phyloP scores from a whole-genome alignment of 2,329 filamentous ascomycete genomes.

The Fusarium fracticaudum region DNA sequence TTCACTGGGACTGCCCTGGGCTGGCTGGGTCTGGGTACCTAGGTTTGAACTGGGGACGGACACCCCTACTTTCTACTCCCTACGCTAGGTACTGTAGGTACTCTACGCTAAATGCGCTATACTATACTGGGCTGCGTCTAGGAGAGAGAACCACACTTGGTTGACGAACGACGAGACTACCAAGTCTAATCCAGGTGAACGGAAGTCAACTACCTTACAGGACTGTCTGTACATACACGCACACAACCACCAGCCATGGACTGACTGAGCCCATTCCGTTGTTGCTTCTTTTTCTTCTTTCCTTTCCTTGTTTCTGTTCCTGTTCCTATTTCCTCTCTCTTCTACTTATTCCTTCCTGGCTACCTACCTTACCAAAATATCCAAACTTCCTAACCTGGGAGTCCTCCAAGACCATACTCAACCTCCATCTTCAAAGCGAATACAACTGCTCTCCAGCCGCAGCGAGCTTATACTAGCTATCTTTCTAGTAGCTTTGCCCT shows the following conservation, averaged over 20 bases:
- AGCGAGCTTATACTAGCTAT: conserved; percentile 1
- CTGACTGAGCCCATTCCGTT: conserved; percentile 36
- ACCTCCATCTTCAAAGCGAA: conserved; percentile 6
- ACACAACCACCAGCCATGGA: conserved; percentile 46
- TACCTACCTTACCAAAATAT: not conserved
- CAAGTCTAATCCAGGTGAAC: conserved; percentile 29
- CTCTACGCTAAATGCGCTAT: conserved; percentile 11
- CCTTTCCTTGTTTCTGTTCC: conserved; percentile 1
- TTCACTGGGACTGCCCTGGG: not conserved
- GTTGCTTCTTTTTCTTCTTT: conserved; percentile 35
- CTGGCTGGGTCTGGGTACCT: not conserved
- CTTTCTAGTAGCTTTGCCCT: not conserved
- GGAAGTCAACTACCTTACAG: conserved; percentile 24
- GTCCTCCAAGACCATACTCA: conserved; percentile 1
- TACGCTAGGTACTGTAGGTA: conserved; percentile 13
- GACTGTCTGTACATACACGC: conserved; percentile 29
- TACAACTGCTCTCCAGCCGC: conserved; percentile 17
- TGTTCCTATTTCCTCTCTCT: not conserved
- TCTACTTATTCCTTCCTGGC: conserved; percentile 10
- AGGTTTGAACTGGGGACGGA: not conserved
- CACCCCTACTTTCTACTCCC: conserved; percentile 27
- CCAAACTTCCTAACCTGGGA: conserved; percentile 13
- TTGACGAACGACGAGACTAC: conserved; percentile 36
- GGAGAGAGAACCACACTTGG: conserved; percentile 35
- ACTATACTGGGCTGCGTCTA: conserved; percentile 19